Evolutionary conservation across 2,329 filamentous ascomycete species (phyloP).

Genomic region (Neocucurbitaria cava): DNA sequence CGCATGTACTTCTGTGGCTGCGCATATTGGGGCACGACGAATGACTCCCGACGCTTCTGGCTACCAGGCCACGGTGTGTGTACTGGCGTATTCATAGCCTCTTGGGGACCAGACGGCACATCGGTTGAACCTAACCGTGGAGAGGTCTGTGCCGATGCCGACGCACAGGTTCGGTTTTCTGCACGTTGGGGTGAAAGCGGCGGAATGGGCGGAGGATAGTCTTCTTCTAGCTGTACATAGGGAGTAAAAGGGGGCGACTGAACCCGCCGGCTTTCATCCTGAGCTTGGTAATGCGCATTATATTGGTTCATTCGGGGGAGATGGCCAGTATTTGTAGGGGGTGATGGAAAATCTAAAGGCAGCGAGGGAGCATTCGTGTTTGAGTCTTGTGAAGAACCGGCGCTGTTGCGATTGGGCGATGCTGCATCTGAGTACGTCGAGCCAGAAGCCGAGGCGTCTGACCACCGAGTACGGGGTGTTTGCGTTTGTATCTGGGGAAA

Average conservation of each 20-base stretch:
- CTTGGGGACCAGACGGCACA: not conserved
- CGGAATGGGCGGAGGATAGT: slow-evolving; percentile 15
- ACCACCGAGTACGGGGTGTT: slow-evolving; percentile 26
- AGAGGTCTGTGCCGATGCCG: not conserved
- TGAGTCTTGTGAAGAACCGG: slow-evolving; percentile 34
- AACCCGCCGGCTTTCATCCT: slow-evolving; percentile 4
- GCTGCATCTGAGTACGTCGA: slow-evolving; percentile 35
- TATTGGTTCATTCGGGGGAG: slow-evolving; percentile 3
- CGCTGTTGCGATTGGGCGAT: slow-evolving; percentile 36
- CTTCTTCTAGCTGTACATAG: slow-evolving; percentile 7
- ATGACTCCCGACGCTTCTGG: slow-evolving; percentile 1
- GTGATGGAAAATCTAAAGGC: slow-evolving; percentile 2
- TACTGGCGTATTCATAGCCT: not conserved
- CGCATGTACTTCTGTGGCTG: slow-evolving; percentile 2
- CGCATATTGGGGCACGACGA: not conserved
- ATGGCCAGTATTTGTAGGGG: not conserved
- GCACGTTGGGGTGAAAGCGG: slow-evolving; percentile 19
- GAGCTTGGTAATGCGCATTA: slow-evolving; percentile 1
- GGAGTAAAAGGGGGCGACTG: slow-evolving; percentile 3
- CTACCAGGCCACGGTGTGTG: slow-evolving; percentile 12
- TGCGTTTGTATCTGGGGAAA: slow-evolving; percentile 14
- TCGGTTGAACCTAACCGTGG: not conserved
- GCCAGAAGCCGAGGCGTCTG: slow-evolving; percentile 30
- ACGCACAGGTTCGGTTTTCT: slow-evolving; percentile 5
- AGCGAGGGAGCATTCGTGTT: slow-evolving; percentile 8